Percentiles rank a stretch among this genome's conserved stretches.
These are phyloP conservation scores for Pestalotiopsis sp. DNA, from an alignment of 2,329 filamentous ascomycete species.

Conservation along the genomic window DNA sequence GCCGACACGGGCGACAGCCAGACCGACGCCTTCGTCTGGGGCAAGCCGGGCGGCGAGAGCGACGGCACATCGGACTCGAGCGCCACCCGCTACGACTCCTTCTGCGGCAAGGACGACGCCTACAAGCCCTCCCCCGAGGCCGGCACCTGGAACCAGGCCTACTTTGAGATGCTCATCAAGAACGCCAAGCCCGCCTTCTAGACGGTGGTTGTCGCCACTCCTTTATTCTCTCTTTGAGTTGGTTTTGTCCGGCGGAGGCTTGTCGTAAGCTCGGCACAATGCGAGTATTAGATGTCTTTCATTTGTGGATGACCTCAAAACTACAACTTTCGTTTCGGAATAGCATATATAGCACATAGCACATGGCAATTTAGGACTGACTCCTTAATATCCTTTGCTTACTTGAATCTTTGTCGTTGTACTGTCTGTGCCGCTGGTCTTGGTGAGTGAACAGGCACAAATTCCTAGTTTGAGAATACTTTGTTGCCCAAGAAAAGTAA, in stretches of 20 bases:
- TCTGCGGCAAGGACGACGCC: slow-evolving; percentile 54
- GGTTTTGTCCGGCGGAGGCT: neutral
- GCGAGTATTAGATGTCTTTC: neutral
- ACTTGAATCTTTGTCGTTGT: neutral
- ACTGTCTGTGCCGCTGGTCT: too few species aligned
- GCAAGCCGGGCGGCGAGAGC: slow-evolving; percentile 57
- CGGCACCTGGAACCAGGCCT: slow-evolving; percentile 65
- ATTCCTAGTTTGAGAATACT: too few species aligned
- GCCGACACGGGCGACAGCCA: slow-evolving; percentile 53
- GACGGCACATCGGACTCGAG: slow-evolving; percentile 36
- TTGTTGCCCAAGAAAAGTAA: too few species aligned
- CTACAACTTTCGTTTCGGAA: neutral
- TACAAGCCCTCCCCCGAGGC: slow-evolving; percentile 68
- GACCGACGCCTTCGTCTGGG: slow-evolving; percentile 61
- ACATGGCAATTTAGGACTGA: neutral
- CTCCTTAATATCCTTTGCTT: neutral
- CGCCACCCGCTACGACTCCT: slow-evolving; percentile 46
- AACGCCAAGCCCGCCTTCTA: slow-evolving; percentile 53
- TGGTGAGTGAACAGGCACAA: too few species aligned
- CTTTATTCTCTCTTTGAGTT: neutral
- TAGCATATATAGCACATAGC: neutral
- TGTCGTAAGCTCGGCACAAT: neutral
- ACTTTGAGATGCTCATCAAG: slow-evolving; percentile 55
- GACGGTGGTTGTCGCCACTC: neutral
- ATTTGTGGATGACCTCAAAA: neutral